A percentile compares a stretch with the other conserved stretches of the same genome.
Evolutionary conservation across 257 asterid genomes (phyloP).

Genomic region (Solanum commersonii): DNA sequence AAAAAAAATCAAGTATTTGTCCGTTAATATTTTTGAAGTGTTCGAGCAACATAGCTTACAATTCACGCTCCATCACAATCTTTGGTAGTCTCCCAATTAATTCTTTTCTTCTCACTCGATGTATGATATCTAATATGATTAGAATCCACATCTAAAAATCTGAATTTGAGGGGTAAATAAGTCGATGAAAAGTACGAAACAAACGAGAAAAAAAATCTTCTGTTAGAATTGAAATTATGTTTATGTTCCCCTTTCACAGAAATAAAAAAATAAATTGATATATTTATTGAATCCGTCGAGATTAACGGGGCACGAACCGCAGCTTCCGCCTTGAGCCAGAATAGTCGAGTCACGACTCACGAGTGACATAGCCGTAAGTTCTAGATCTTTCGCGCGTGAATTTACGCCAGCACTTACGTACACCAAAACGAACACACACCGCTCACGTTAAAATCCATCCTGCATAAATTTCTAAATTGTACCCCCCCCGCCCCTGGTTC

Average conservation of each 20-base stretch:
- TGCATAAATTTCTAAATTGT: neutral
- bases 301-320: rapidly evolving
- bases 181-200: too few relatives aligned
- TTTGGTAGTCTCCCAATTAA: neutral
- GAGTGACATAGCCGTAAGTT: neutral
- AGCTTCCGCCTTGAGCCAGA: too few relatives aligned
- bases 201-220: too few relatives aligned
- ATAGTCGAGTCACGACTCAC: too few relatives aligned
- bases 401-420: neutral
- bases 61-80: neutral
- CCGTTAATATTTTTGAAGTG: rapidly evolving
- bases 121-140: rapidly evolving
- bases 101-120: neutral
- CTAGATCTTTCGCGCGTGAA: neutral
- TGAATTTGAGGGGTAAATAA: too few relatives aligned
- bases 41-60: neutral
- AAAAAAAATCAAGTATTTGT: too few relatives aligned
- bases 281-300: neutral
- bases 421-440: neutral
- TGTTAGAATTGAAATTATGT: too few relatives aligned
- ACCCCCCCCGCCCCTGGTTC: neutral
- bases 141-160: too few relatives aligned
- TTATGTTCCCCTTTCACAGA: rapidly evolving
- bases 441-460: neutral
- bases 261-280: too few relatives aligned